These are phyloP conservation scores for Hippophae gyantsensis DNA, from an alignment of 306 rosid genomes.

Conservation along the genomic window DNA sequence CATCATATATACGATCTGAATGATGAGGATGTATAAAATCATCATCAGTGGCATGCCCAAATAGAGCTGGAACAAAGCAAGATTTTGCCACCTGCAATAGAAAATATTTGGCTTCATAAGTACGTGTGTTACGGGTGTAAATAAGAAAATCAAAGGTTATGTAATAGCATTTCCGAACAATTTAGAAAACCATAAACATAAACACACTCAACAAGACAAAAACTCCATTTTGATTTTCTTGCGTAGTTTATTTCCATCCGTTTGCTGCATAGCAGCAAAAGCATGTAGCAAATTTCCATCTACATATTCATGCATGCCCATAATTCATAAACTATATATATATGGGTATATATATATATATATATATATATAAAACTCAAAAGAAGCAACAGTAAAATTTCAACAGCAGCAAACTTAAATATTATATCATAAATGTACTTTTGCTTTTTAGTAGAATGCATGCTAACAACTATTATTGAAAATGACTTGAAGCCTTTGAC, in stretches of 20 bases:
- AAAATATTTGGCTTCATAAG: background rate
- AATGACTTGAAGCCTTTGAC: no score
- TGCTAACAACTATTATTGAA: no score
- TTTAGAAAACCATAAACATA: background rate
- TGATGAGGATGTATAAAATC: slow-evolving; percentile 93
- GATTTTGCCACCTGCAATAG: slow-evolving; percentile 68
- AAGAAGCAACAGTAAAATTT: background rate
- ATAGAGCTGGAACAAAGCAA: slow-evolving; percentile 70
- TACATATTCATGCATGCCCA: background rate
- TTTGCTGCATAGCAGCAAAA: no score
- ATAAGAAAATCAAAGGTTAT: no score
- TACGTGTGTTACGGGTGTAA: no score
- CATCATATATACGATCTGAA: slow-evolving; percentile 72
- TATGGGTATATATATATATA: no score
- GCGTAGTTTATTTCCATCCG: no score
- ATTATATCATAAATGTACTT: no score
- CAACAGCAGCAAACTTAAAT: background rate
- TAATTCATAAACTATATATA: background rate
- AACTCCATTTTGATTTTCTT: background rate
- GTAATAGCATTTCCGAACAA: slow-evolving; percentile 1
- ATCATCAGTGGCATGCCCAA: slow-evolving; percentile 91
- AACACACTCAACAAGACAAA: no score
- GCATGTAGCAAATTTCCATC: background rate
- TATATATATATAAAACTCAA: no score
- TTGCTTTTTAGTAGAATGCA: no score